phyloP scores from a whole-genome alignment of 2,329 filamentous ascomycete species.

The Pseudogymnoascus sp. region DNA sequence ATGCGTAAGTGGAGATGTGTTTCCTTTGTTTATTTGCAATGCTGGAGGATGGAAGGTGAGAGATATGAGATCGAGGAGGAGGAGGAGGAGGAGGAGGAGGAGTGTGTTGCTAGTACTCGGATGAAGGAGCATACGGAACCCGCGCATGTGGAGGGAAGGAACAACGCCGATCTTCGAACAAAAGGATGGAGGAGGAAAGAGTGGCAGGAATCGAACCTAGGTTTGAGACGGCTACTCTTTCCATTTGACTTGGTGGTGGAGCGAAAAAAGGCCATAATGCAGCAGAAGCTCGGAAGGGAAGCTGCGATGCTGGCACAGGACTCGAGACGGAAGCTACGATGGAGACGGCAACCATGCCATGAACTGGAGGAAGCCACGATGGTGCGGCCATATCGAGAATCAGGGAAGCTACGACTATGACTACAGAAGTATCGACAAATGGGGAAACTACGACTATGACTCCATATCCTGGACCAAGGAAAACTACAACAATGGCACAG shows the following conservation, averaged over 20 bases:
- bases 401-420: background rate
- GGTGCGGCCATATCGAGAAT: background rate
- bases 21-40: constrained; percentile 9
- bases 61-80: background rate
- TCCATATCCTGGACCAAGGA: background rate
- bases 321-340: background rate
- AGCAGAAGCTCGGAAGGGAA: background rate
- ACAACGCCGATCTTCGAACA: background rate
- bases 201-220: background rate
- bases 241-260: background rate
- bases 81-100: background rate
- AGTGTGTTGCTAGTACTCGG: background rate
- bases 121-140: background rate
- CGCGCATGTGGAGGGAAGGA: background rate
- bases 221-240: background rate
- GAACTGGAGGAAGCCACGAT: background rate
- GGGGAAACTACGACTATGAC: background rate
- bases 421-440: background rate
- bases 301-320: background rate
- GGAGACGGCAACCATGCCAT: background rate
- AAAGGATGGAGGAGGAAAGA: background rate
- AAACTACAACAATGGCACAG: background rate
- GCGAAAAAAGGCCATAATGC: background rate
- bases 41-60: background rate
- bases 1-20: constrained; percentile 29